Percentiles rank a stretch among this genome's conserved stretches.
These are phyloP conservation scores for Aspergillus fijiensis DNA, from an alignment of 2,329 filamentous ascomycete species.

Conservation along the genomic window DNA sequence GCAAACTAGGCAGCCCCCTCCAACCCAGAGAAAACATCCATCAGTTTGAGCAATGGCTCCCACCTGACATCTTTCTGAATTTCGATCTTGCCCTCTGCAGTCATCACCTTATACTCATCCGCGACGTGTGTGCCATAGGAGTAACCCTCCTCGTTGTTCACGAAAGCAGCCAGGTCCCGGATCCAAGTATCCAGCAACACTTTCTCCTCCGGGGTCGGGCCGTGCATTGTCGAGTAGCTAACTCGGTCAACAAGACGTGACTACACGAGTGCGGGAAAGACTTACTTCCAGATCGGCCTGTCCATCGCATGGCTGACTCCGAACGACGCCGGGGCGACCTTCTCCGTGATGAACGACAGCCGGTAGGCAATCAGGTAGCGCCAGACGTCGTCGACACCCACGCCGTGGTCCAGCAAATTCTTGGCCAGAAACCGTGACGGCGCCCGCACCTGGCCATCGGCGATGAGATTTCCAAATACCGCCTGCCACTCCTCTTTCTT, in stretches of 20 bases:
- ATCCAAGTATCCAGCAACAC: conserved; percentile 44
- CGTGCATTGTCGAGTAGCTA: conserved; percentile 42
- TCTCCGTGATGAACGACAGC: conserved; percentile 45
- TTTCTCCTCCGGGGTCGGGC: conserved; percentile 36
- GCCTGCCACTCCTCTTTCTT: conserved; percentile 39
- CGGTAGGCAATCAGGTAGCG: conserved; percentile 46
- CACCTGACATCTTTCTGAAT: conserved; percentile 39
- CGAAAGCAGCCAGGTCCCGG: conserved; percentile 39
- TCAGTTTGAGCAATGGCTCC: conserved; percentile 22
- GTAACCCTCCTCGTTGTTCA: conserved; percentile 31
- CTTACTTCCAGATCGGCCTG: conserved; percentile 47
- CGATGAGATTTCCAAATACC: conserved; percentile 42
- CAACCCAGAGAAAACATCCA: conserved; percentile 15
- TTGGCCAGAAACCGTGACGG: conserved; percentile 21
- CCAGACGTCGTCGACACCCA: conserved; percentile 39
- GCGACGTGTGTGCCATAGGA: conserved; percentile 36
- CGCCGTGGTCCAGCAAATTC: conserved; percentile 31
- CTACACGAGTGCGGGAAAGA: conserved; percentile 2
- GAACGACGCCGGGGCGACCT: conserved; percentile 35
- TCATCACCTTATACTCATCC: conserved; percentile 40
- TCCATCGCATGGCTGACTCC: conserved; percentile 43
- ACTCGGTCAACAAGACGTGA: neutral
- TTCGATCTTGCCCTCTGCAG: conserved; percentile 34
- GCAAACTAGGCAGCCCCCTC: too few species aligned
- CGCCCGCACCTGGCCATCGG: conserved; percentile 25